Evolutionary conservation across 306 rosid genomes (phyloP).

Genomic region (Hippophae rhamnoides): DNA sequence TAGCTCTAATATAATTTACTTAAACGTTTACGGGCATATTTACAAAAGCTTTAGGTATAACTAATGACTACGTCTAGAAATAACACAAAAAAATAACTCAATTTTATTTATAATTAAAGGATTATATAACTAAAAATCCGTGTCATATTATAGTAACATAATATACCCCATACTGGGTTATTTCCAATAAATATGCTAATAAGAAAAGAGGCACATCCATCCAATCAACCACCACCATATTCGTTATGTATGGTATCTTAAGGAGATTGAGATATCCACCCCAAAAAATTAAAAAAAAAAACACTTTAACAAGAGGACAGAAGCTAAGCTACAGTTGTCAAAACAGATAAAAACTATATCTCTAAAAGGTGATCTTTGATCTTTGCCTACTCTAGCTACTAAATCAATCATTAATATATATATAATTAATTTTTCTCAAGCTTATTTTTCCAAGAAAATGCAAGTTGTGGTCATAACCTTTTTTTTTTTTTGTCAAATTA

Average conservation of each 20-base stretch:
- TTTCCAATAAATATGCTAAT: too few species aligned
- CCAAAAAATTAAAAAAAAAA: neutral
- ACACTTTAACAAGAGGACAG: conserved; percentile 25
- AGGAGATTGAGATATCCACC: conserved; percentile 7
- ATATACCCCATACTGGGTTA: too few species aligned
- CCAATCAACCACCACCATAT: conserved; percentile 34
- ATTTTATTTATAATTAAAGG: too few species aligned
- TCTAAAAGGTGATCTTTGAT: conserved; percentile 28
- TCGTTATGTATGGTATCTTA: conserved; percentile 15
- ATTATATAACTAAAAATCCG: too few species aligned
- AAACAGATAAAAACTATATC: conserved; percentile 16
- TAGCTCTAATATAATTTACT: too few species aligned
- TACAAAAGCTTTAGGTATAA: too few species aligned
- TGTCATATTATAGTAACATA: too few species aligned
- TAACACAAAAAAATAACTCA: too few species aligned
- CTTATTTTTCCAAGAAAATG: conserved; percentile 5
- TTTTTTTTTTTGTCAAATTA: too few species aligned
- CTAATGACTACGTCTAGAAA: too few species aligned
- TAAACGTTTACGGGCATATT: too few species aligned
- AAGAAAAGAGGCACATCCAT: conserved; percentile 5
- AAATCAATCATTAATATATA: conserved; percentile 37
- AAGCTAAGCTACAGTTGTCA: conserved; percentile 42
- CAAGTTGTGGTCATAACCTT: conserved; percentile 17
- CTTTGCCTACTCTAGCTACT: conserved; percentile 12
- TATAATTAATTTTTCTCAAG: neutral